Conservation (phyloP, 225 moss, liverwort and hornwort genomes). For the Physcomitrium patens region DNA sequence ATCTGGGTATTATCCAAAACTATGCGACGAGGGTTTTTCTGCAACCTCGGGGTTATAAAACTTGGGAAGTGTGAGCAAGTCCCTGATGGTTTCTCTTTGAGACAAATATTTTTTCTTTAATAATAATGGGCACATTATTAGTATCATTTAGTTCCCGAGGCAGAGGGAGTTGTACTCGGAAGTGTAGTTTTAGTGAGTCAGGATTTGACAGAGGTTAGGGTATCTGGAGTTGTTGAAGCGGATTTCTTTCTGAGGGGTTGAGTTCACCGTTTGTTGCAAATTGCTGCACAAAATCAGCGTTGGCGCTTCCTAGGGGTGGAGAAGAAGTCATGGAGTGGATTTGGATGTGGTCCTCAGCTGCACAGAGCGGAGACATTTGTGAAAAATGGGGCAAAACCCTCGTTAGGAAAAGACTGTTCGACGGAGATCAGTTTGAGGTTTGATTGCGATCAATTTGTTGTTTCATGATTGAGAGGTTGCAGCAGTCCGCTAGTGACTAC, state of each 20-base stretch:
- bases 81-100: neutral
- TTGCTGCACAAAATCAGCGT: neutral
- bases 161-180: neutral
- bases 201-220: slow-evolving; percentile 51
- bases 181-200: slow-evolving; percentile 16
- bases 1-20: neutral
- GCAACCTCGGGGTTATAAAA: neutral
- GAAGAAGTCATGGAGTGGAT: slow-evolving; percentile 7
- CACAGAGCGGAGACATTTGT: neutral
- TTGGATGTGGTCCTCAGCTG: neutral
- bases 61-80: neutral
- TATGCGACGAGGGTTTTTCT: neutral
- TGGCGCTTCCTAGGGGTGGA: slow-evolving; percentile 5
- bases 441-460: slow-evolving; percentile 21
- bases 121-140: slow-evolving; percentile 32
- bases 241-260: neutral
- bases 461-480: neutral
- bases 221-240: slow-evolving; percentile 22
- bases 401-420: neutral
- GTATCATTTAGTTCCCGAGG: slow-evolving; percentile 1
- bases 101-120: neutral
- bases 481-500: neutral
- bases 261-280: neutral
- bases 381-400: neutral
- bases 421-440: slow-evolving; percentile 23